Evolutionary conservation across 192 early-diverging fungal species (phyloP), one percentile per base, ranked within the genome.

Genomic region (Gigaspora rosea): DNA sequence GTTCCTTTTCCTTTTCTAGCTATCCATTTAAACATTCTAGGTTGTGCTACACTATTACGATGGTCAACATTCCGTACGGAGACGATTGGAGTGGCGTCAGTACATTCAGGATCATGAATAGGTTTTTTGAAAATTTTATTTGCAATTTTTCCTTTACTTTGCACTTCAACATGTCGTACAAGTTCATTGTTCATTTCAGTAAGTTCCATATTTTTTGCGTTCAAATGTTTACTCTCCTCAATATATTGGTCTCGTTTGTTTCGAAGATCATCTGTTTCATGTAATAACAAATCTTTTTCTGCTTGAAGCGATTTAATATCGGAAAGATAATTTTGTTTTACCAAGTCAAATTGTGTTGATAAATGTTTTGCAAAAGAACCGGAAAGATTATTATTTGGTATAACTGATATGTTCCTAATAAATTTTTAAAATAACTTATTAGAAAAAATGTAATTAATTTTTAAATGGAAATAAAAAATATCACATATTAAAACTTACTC

Each of bases 11-110:
- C 77, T 8, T 80, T 81, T 20, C 82, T 85, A 41, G 41, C 41
- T 70, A 86, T 88, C 81, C 86, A 78, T 51, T 86, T 86, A 73
- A 89, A 89, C 78, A 86, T 84, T 49, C 86, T 89, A 32, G 86
- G 85, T 8, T 81, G 15, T 61, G 71, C 71, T 59, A 82, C 71
- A 32, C 82, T 81, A 77, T 85, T 81, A 8, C 78, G 80, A 4
- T 71, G 76, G 9, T 71, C 80, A 11, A 81, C 49, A 11, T 76
- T 79, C 36, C 71, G 66, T 7, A 76, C 61, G 1, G 75, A 51
- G 16, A 75, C 73, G 7, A 79, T 68, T 61, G 73, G 61, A 33
- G 67, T 61, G 50, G 73, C 59, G 8, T 62, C 73, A 27, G 32
- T 2, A 75, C 16, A 15, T 41, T 61, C 35, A 20, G 1, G 16